Percentiles rank a stretch among this genome's conserved stretches.
Evolutionary conservation across 345 rosid species (phyloP).

Genomic region (Microcos paniculata): DNA sequence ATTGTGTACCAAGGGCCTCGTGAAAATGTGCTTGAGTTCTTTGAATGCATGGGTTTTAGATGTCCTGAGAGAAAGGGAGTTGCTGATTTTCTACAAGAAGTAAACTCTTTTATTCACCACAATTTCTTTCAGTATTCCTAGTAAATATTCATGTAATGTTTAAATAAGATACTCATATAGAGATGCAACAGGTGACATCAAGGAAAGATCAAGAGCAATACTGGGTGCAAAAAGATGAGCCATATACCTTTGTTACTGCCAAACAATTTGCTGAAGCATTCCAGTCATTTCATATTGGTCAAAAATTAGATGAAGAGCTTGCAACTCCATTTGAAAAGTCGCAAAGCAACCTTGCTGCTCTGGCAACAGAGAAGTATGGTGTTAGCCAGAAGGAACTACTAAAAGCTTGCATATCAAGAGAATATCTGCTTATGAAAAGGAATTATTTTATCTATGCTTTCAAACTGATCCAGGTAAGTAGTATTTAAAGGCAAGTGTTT

Average conservation of each 20-base stretch:
- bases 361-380: conserved; percentile 63
- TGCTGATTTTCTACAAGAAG: conserved; percentile 84
- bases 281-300: conserved; percentile 61
- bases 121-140: not conserved
- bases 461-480: conserved; percentile 44
- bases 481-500: not conserved
- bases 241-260: conserved; percentile 53
- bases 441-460: conserved; percentile 73
- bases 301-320: conserved; percentile 55
- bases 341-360: conserved; percentile 64
- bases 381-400: conserved; percentile 55
- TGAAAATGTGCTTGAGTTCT: conserved; percentile 57
- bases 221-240: conserved; percentile 55
- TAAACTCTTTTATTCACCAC: conserved; percentile 10
- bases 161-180: conserved; percentile 23
- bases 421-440: conserved; percentile 79
- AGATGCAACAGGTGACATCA: not conserved
- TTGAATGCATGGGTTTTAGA: conserved; percentile 55
- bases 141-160: conserved; percentile 52
- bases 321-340: conserved; percentile 67
- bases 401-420: conserved; percentile 71
- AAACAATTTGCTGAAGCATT: conserved; percentile 59
- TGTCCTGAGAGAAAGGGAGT: conserved; percentile 78
- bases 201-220: conserved; percentile 68
- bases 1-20: conserved; percentile 81